phyloP scores from a whole-genome alignment of 345 rosid genomes.

The Sonneratia caseolaris region DNA sequence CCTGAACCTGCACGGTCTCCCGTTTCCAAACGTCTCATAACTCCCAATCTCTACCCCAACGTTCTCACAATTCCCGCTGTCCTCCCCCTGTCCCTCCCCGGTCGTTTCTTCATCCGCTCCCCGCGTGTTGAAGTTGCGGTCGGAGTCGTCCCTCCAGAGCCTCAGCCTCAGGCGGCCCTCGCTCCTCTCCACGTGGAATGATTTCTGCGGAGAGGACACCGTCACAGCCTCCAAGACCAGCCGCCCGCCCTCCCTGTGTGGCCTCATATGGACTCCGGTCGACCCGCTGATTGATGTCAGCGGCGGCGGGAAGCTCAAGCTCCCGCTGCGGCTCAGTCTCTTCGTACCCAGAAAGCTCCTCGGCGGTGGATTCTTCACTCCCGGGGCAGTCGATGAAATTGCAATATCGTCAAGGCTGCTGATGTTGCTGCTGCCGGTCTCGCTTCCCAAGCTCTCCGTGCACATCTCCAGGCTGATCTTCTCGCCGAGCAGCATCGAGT shows the following conservation, averaged over 20 bases:
- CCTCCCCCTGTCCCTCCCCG: constrained; percentile 10
- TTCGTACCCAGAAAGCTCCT: background rate
- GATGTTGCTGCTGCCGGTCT: constrained; percentile 38
- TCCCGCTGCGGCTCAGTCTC: constrained; percentile 13
- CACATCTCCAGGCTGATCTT: constrained; percentile 68
- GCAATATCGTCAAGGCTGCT: background rate
- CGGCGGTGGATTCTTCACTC: background rate
- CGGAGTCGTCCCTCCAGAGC: constrained; percentile 10
- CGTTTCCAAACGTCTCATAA: constrained; percentile 12
- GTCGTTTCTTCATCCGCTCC: constrained; percentile 9
- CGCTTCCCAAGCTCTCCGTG: constrained; percentile 79
- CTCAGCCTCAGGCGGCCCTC: constrained; percentile 62
- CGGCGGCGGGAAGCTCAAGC: constrained; percentile 76
- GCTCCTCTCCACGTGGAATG: constrained; percentile 54
- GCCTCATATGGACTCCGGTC: constrained; percentile 31
- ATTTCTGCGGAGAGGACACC: constrained; percentile 19
- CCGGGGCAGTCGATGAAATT: background rate
- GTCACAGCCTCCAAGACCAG: constrained; percentile 49
- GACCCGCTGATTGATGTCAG: constrained; percentile 50
- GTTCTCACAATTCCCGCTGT: constrained; percentile 12
- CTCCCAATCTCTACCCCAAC: constrained; percentile 29
- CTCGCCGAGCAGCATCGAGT: constrained; percentile 30
- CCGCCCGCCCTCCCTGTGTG: constrained; percentile 60
- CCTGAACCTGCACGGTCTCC: constrained; percentile 37
- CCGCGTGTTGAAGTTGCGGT: constrained; percentile 4